Evolutionary conservation across 1,139 yeast genomes (phyloP), one percentile per base, ranked within the genome.

Genomic region (Kodamaea arcana): DNA sequence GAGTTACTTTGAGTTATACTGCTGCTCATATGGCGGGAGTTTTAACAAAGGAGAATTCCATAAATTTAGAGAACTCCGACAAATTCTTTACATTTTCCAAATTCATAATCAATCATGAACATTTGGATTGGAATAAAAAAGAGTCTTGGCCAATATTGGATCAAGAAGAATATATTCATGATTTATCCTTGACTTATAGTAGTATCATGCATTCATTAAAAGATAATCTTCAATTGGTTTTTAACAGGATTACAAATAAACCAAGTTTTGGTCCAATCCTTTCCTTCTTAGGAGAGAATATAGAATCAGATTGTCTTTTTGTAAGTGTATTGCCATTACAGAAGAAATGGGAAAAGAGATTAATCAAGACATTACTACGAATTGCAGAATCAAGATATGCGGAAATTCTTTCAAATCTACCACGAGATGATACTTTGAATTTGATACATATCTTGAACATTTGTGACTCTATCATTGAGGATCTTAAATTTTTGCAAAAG

Each of bases 251-350:
- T 0, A 62, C 70, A 2, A 22, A 34, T 24, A 75, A 77, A 39
- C 90, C 94, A 0, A 77, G 73, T 45, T 76, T 84, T 45, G 78
- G 79, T 0, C 80, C 84, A 0, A 58, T 64, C 27, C 52, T 82
- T 33, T 48, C 57, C 26, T 66, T 80, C 25, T 59, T 80, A 33
- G 80, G 75, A 14, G 75, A 70, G 12, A 68, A 66, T 43, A 52
- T 83, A 10, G 76, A 75, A 36, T 48, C 69, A 1, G 84, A 78
- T 45, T 56, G 67, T 2, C 56, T 72, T 15, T 72, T 74, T 44
- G 45, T 49, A 0, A 51, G 52, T 10, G 57, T 72, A 10, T 45
- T 67, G 2, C 73, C 70, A 2, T 47, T 71, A 5, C 60, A 68
- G 20, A 60, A 66, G 27, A 69, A 68, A 44, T 77, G 81, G 78